phyloP scores from a whole-genome alignment of 176 grass and related monocot species.

The Neostapfia colusana region DNA sequence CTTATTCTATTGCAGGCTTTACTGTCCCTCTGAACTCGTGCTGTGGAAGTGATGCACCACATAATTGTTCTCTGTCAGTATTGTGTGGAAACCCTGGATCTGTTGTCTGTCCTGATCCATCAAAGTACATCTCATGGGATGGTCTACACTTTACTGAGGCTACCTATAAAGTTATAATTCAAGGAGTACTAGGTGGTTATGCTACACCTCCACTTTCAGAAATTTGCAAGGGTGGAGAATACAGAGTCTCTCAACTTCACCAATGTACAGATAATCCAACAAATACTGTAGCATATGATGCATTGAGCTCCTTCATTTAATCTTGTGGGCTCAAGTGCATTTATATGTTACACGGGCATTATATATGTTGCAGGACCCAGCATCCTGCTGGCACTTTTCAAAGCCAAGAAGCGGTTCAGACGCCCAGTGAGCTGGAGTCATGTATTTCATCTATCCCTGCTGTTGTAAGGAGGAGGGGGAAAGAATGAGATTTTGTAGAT shows the following conservation, averaged over 20 bases:
- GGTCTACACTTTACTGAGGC: constrained; percentile 83
- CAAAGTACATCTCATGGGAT: constrained; percentile 83
- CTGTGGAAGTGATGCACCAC: constrained; percentile 64
- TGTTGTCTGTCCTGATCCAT: constrained; percentile 58
- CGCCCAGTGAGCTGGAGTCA: constrained; percentile 6
- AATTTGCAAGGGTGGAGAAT: constrained; percentile 53
- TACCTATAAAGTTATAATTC: constrained; percentile 69
- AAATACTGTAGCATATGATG: constrained; percentile 42
- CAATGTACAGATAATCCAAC: constrained; percentile 65
- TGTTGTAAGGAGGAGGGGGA: constrained; percentile 5
- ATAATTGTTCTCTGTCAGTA: constrained; percentile 70
- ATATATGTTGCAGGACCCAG: constrained; percentile 18
- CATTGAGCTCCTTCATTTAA: constrained; percentile 58
- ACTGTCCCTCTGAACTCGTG: constrained; percentile 68
- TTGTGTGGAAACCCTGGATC: constrained; percentile 67
- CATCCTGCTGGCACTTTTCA: constrained; percentile 33
- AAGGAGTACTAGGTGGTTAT: constrained; percentile 69
- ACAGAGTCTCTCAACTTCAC: constrained; percentile 53
- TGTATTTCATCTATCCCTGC: constrained; percentile 18
- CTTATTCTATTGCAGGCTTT: constrained; percentile 57
- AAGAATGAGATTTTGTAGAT: constrained; percentile 24
- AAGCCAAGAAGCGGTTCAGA: constrained; percentile 35
- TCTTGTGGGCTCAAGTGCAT: constrained; percentile 35
- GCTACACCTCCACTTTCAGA: constrained; percentile 67
- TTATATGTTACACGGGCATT: constrained; percentile 36